Evolutionary conservation across 768 basidiomycete genomes (phyloP).

Genomic region (Trametes meyenii): DNA sequence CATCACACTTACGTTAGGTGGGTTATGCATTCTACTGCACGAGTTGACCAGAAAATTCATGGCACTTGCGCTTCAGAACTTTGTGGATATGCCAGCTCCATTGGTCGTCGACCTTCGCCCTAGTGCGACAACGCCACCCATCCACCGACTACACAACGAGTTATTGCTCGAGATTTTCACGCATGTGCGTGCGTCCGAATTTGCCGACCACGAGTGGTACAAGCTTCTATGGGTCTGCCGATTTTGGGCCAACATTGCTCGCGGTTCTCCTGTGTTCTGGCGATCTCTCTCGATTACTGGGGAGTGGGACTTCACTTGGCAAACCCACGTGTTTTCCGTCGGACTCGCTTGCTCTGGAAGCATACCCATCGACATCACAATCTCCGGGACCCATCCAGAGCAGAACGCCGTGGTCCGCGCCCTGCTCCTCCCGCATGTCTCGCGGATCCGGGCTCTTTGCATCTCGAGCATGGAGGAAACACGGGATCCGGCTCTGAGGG

Average conservation of each 20-base stretch:
- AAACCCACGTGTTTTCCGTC: neutral
- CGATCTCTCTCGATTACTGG: neutral
- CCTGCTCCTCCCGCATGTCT: neutral
- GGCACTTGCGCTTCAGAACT: too few relatives aligned
- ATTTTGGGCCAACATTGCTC: neutral
- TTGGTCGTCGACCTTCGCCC: too few relatives aligned
- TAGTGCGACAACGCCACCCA: too few relatives aligned
- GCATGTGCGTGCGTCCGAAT: too few relatives aligned
- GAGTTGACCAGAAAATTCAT: too few relatives aligned
- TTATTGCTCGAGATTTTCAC: too few relatives aligned
- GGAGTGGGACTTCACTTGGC: too few relatives aligned
- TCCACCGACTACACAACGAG: too few relatives aligned
- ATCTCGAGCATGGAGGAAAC: constrained; percentile 21
- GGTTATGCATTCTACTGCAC: too few relatives aligned
- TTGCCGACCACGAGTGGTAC: neutral
- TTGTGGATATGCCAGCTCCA: too few relatives aligned
- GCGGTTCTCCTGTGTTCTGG: neutral
- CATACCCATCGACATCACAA: neutral
- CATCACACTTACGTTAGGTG: too few relatives aligned
- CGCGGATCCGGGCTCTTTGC: constrained; percentile 23
- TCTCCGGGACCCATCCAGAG: neutral
- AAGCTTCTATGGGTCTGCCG: constrained; percentile 1
- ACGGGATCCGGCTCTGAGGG: neutral
- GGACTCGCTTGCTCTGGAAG: neutral
- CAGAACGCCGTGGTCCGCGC: neutral